phyloP scores from a whole-genome alignment of 2,329 filamentous ascomycete genomes.

The Teratosphaeriaceae sp. region DNA sequence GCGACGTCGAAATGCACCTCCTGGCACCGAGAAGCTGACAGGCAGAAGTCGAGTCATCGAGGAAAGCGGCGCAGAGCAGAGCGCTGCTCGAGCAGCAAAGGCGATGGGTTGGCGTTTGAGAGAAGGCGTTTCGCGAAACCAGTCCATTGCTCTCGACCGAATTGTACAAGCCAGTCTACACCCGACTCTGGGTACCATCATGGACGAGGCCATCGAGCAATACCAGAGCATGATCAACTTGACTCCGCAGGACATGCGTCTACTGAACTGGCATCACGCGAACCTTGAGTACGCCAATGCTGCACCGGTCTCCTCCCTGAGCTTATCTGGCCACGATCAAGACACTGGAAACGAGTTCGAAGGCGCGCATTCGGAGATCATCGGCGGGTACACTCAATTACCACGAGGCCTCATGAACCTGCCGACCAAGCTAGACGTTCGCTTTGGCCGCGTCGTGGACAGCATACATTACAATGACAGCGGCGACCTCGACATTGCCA shows the following conservation, averaged over 20 bases:
- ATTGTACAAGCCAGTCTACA: slow-evolving; percentile 54
- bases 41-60: slow-evolving; percentile 66
- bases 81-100: slow-evolving; percentile 69
- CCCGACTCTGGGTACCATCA: slow-evolving; percentile 80
- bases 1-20: slow-evolving; percentile 41
- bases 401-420: slow-evolving; percentile 77
- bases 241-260: slow-evolving; percentile 75
- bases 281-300: slow-evolving; percentile 98
- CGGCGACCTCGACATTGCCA: slow-evolving; percentile 33
- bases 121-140: slow-evolving; percentile 51
- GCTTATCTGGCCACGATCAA: slow-evolving; percentile 89
- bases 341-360: slow-evolving; percentile 98
- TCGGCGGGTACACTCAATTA: slow-evolving; percentile 90
- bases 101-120: slow-evolving; percentile 77
- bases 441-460: slow-evolving; percentile 64
- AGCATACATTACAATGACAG: slow-evolving; percentile 56
- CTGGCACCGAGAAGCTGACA: slow-evolving; percentile 54
- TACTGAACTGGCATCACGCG: slow-evolving; percentile 97
- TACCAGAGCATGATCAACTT: slow-evolving; percentile 79
- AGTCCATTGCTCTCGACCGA: slow-evolving; percentile 56
- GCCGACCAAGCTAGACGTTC: slow-evolving; percentile 70
- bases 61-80: slow-evolving; percentile 60
- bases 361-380: slow-evolving; percentile 85
- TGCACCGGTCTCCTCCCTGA: slow-evolving; percentile 77
- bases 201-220: slow-evolving; percentile 85